Percentiles rank a stretch among this genome's conserved stretches.
Evolutionary conservation across 2,329 filamentous ascomycete genomes (phyloP).

Genomic region (Alternaria longipes): DNA sequence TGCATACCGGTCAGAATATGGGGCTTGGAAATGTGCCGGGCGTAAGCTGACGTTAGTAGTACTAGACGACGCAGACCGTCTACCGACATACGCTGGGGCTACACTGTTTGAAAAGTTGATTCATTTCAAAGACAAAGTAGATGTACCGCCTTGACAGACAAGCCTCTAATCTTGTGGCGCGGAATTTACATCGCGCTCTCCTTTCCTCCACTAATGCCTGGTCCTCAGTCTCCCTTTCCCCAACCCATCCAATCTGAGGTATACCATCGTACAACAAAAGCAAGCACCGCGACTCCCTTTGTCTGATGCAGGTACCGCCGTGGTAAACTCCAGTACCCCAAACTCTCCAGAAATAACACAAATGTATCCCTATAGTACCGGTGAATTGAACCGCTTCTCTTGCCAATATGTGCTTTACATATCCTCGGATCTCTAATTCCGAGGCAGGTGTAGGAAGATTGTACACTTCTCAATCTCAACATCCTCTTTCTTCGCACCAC

Average conservation of each 20-base stretch:
- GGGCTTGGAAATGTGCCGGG: neutral
- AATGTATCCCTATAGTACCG: neutral
- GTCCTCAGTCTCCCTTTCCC: neutral
- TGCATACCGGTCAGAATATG: neutral
- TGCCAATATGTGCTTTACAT: neutral
- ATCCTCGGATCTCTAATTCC: conserved; percentile 26
- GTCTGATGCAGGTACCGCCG: neutral
- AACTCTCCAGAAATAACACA: neutral
- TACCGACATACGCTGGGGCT: neutral
- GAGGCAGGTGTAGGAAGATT: conserved; percentile 76
- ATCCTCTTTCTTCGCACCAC: conserved; percentile 47
- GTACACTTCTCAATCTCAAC: conserved; percentile 82
- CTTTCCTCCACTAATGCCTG: neutral
- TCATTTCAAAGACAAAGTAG: neutral
- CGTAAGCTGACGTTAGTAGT: neutral
- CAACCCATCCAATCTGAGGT: conserved; percentile 7
- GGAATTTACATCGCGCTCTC: neutral
- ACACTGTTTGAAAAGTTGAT: neutral
- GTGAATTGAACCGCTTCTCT: neutral
- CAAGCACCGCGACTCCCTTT: conserved; percentile 4
- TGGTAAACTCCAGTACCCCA: conserved; percentile 4
- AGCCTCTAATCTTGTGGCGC: neutral
- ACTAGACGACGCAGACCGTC: neutral
- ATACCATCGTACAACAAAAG: conserved; percentile 2
- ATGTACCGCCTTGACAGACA: neutral